These are phyloP conservation scores for Uncinocarpus reesii DNA, from an alignment of 2,329 filamentous ascomycete genomes.

Conservation along the genomic window DNA sequence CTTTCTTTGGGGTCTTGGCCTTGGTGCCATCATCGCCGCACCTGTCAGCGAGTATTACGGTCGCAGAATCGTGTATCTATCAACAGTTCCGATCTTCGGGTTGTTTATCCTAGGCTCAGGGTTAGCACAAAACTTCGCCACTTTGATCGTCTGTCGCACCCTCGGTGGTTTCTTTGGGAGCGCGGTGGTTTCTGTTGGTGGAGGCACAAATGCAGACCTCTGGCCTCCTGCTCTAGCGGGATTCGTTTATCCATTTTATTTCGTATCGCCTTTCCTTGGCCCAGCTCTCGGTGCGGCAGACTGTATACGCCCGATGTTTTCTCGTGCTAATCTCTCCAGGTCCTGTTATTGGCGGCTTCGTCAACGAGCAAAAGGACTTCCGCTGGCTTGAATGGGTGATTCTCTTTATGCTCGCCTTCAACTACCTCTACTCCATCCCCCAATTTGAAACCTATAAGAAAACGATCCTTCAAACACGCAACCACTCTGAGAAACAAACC, in stretches of 20 bases:
- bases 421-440: conserved; percentile 25
- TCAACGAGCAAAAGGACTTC: conserved; percentile 40
- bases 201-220: conserved; percentile 19
- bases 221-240: neutral
- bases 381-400: conserved; percentile 21
- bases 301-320: neutral
- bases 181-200: conserved; percentile 19
- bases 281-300: neutral
- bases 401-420: conserved; percentile 23
- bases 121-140: conserved; percentile 17
- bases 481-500: neutral
- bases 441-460: conserved; percentile 27
- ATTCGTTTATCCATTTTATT: no score
- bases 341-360: conserved; percentile 38
- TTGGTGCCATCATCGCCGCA: neutral
- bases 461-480: conserved; percentile 18
- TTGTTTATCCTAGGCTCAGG: conserved; percentile 23
- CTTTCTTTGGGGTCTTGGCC: neutral
- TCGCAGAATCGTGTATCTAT: conserved; percentile 29
- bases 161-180: conserved; percentile 20
- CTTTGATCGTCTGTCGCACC: conserved; percentile 19
- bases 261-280: neutral
- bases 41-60: neutral
- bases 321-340: conserved; percentile 8
- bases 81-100: conserved; percentile 16